These are phyloP conservation scores for Exobasidium rhododendri DNA, from an alignment of 1,284 basidiomycete species.

Conservation along the genomic window DNA sequence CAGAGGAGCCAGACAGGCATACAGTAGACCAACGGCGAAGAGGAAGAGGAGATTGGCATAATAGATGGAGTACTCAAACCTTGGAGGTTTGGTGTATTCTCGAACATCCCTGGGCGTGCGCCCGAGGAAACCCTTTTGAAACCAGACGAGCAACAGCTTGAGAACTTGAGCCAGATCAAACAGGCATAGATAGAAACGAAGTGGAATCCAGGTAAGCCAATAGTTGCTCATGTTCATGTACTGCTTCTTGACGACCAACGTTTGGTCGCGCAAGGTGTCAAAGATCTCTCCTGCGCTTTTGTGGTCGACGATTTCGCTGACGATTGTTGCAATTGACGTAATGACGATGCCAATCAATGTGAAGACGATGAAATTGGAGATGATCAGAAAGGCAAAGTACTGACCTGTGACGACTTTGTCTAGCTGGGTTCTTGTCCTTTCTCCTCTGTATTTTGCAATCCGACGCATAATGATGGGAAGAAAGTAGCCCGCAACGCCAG, in stretches of 20 bases:
- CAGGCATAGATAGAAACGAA: constrained; percentile 86
- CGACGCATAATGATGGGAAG: constrained; percentile 48
- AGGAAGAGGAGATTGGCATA: constrained; percentile 59
- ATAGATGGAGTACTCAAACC: constrained; percentile 85
- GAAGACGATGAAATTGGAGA: constrained; percentile 53
- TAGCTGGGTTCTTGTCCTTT: constrained; percentile 38
- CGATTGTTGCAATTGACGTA: constrained; percentile 32
- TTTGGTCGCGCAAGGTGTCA: constrained; percentile 25
- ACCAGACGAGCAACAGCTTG: constrained; percentile 78
- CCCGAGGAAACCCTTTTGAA: constrained; percentile 78
- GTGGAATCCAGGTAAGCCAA: constrained; percentile 55
- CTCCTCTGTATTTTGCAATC: constrained; percentile 50
- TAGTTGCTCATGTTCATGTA: constrained; percentile 49
- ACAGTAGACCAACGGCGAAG: constrained; percentile 47
- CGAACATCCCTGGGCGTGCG: constrained; percentile 92
- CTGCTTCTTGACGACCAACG: constrained; percentile 38
- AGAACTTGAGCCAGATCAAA: constrained; percentile 95
- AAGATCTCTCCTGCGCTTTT: constrained; percentile 28
- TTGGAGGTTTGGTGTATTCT: constrained; percentile 91
- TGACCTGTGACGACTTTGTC: constrained; percentile 39
- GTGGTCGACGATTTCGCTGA: constrained; percentile 29
- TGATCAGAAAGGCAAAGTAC: constrained; percentile 48
- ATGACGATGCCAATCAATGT: constrained; percentile 50
- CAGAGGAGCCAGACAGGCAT: constrained; percentile 46
- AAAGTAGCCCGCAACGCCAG: constrained; percentile 39